Base-by-base conservation (phyloP, 1,284 basidiomycete species). In the Mrakiaceae sp. region DNA sequence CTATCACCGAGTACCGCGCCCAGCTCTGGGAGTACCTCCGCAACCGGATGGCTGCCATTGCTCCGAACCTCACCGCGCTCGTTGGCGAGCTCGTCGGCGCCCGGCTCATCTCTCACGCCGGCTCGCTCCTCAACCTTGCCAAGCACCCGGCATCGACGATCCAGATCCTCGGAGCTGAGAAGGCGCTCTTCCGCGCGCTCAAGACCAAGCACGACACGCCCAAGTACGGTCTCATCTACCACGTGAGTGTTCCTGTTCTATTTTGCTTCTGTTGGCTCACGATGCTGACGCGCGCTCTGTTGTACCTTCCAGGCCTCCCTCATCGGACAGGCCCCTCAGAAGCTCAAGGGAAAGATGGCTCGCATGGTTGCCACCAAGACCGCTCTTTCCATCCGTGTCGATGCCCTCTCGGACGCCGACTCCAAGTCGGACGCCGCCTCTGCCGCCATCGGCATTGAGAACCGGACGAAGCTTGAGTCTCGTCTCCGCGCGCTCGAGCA, bases 261-360 rank as follows among this genome's bases (percentile, higher is more conserved):
- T 60, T 9, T 47, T n/a, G 46, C 55, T 27, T 49, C 39, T 8
- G 55, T 39, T 44, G 68, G 55, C 4, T 27, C 5, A 1, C 43
- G 27, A 68, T 48, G 12, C 62, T 68, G 48, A 64, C 55, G 49
- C 51, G 49, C 43, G 12, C 52, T 12, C 39, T 52, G 61, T 66
- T 68, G 54, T 69, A 55, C 7, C 68, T 67, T 66, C 62, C 68
- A 91, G 86, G 90, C 92, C 50, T 94, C 90, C 3, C 82, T 98
- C 65, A 90, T 98, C 70, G 96, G 95, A 50, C 93, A 96, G 80
- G 95, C 96, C 63, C 91, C 95, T 60, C 91, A 93, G 70, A 97
- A 97, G 80, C 83, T 97, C 69, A 98, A 98, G 83, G 96, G 95
- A 73, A 98, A 98, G 86, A 98, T 98, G 95, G 96, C 96, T 11